These are phyloP conservation scores for Nannizziopsis arthrosporioides DNA, from an alignment of 2,329 filamentous ascomycete species.

Conservation along the genomic window DNA sequence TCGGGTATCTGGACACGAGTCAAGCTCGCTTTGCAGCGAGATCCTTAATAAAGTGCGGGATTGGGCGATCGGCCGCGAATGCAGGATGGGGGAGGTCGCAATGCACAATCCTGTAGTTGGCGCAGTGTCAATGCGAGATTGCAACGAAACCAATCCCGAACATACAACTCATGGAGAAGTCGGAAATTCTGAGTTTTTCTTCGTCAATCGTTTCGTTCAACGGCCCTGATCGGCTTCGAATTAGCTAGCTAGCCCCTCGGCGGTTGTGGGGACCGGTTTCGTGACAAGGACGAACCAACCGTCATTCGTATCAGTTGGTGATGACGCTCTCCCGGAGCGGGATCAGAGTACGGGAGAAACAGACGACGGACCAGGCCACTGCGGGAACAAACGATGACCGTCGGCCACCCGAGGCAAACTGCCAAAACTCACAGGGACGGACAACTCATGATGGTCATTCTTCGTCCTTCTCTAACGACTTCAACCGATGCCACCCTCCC, in stretches of 20 bases:
- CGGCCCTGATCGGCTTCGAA: too few relatives aligned
- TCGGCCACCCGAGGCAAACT: not conserved
- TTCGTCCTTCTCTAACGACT: not conserved
- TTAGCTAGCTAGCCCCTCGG: too few relatives aligned
- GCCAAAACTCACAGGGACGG: not conserved
- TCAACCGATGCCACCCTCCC: slow-evolving; percentile 7
- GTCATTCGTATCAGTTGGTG: too few relatives aligned
- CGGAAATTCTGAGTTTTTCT: too few relatives aligned
- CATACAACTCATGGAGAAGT: too few relatives aligned
- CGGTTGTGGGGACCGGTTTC: too few relatives aligned
- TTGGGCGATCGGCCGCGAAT: not conserved
- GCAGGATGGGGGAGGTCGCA: not conserved
- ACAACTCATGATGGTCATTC: not conserved
- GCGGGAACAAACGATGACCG: not conserved
- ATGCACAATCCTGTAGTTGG: not conserved
- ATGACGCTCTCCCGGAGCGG: too few relatives aligned
- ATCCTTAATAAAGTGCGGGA: not conserved
- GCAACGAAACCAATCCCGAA: not conserved
- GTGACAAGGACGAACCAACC: not conserved
- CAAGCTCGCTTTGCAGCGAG: slow-evolving; percentile 4
- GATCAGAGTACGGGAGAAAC: not conserved
- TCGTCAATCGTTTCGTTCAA: too few relatives aligned
- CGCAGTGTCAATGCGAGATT: not conserved
- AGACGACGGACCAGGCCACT: not conserved
- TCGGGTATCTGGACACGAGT: not conserved